Evolutionary conservation across 805 yeast species (phyloP), one percentile per base, ranked within the genome.

Genomic region (Teunomyces atbi): DNA sequence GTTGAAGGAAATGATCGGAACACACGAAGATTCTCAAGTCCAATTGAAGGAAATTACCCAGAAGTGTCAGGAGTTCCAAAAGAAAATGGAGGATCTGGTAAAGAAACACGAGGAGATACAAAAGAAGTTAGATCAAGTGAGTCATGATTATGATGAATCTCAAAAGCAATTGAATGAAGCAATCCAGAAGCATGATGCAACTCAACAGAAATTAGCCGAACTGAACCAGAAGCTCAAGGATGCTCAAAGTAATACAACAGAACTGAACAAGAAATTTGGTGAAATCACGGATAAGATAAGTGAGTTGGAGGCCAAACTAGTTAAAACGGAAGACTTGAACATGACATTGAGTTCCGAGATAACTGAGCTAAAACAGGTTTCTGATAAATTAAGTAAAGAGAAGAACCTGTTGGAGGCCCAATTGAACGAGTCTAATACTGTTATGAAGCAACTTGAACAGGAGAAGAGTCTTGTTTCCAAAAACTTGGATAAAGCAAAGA

Each of bases 321-420:
- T 13, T 19, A 11, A 30, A 20, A 10, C 18, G 8, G 39, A 41
- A 16, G 38, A 21, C 5, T 13, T n/a, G 16, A 36, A 36, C 6
- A 23, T 12, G 39, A n/a, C 4, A 12, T 36, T 36, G 4, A 36
- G 23, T 11, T 19, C 21, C 12, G 28, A 36, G 5, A 8, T 36
- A n/a, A n/a, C 18, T 20, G 39, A 36, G 13, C 12, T 36, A 5
- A 36, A 19, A 10, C 13, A 36, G 1, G 23, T 28, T 11, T 27
- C 41, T n/a, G 23, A 40, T 12, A 37, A 42, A 3, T n/a, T 18
- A 12, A n/a, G 11, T 4, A 7, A 35, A 26, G 26, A 27, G 29
- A 13, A 32, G 16, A 29, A 26, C 45, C 19, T 26, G 12, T 44
- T 40, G 12, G 50, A 45, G 32, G 19, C 41, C 27, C 36, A 33